Percentiles rank a stretch among this genome's conserved stretches.
Evolutionary conservation across 2,329 filamentous ascomycete species (phyloP).

Genomic region (Laburnicola sp.): DNA sequence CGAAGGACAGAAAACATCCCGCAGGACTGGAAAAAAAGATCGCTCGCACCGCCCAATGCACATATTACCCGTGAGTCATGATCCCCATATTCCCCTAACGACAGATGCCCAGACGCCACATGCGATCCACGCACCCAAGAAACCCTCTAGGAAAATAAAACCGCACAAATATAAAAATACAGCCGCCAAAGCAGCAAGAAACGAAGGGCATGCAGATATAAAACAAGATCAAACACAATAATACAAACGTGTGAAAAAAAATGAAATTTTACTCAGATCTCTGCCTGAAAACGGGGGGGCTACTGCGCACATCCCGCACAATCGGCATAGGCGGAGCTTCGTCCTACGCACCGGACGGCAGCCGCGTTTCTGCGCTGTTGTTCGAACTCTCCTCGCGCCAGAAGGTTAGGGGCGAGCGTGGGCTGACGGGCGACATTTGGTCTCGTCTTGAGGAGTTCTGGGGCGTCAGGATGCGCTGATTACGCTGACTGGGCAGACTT

Average conservation of each 20-base stretch:
- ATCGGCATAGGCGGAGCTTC: conserved; percentile 7
- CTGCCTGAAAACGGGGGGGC: conserved; percentile 15
- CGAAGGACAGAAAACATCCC: not conserved
- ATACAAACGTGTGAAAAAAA: not conserved
- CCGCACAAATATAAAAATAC: not conserved
- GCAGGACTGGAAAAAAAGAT: not conserved
- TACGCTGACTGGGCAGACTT: conserved; percentile 18
- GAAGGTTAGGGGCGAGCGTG: conserved; percentile 15
- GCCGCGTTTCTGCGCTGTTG: conserved; percentile 4
- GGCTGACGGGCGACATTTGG: conserved; percentile 17
- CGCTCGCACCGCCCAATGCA: not conserved
- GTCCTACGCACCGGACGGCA: not conserved
- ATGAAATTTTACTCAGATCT: conserved; percentile 1
- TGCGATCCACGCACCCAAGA: not conserved
- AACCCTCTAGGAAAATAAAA: not conserved
- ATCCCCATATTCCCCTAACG: not conserved
- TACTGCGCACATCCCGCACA: conserved; percentile 15
- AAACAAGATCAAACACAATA: not conserved
- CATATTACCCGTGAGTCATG: too few relatives aligned
- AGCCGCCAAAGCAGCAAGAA: conserved; percentile 6
- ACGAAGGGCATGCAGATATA: not conserved
- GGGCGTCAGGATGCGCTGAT: conserved; percentile 20
- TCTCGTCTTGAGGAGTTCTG: conserved; percentile 19
- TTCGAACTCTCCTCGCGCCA: conserved; percentile 17
- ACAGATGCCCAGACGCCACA: not conserved